These are phyloP conservation scores for Sordariomycetes sp. DNA, from an alignment of 2,329 filamentous ascomycete genomes.

Conservation along the genomic window DNA sequence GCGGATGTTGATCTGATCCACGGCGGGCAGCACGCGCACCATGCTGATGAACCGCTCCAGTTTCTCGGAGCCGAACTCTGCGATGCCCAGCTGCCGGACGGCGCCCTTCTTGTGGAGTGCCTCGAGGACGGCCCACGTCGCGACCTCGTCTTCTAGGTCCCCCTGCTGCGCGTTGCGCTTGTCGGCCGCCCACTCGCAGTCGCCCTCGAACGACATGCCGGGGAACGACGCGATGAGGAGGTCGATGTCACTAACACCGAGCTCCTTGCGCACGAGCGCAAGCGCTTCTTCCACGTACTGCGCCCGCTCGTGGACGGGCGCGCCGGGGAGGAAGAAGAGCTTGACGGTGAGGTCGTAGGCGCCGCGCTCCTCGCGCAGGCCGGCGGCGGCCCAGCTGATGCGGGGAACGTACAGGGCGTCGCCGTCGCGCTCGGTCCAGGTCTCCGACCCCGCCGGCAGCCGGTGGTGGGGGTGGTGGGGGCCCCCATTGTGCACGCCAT, in stretches of 20 bases:
- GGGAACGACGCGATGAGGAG: conserved; percentile 89
- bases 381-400: conserved; percentile 57
- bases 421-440: conserved; percentile 57
- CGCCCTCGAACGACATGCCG: conserved; percentile 83
- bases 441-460: conserved; percentile 17
- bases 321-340: conserved; percentile 75
- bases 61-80: conserved; percentile 83
- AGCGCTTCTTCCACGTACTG: conserved; percentile 68
- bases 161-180: conserved; percentile 47
- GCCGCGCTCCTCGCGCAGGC: conserved; percentile 64
- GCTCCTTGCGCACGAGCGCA: conserved; percentile 63
- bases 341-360: conserved; percentile 95
- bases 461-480: conserved; percentile 16
- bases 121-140: conserved; percentile 63
- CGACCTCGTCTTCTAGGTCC: conserved; percentile 52
- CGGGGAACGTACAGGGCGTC: conserved; percentile 62
- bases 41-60: conserved; percentile 62
- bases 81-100: conserved; percentile 66
- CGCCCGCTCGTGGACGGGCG: conserved; percentile 49
- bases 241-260: conserved; percentile 65
- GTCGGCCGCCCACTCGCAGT: conserved; percentile 69
- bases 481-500: conserved; percentile 7
- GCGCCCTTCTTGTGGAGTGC: conserved; percentile 55
- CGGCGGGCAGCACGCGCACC: conserved; percentile 59
- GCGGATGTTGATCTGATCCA: conserved; percentile 91